Evolutionary conservation across 345 rosid species (phyloP), one percentile per base, ranked within the genome.

Genomic region (Draba incana): DNA sequence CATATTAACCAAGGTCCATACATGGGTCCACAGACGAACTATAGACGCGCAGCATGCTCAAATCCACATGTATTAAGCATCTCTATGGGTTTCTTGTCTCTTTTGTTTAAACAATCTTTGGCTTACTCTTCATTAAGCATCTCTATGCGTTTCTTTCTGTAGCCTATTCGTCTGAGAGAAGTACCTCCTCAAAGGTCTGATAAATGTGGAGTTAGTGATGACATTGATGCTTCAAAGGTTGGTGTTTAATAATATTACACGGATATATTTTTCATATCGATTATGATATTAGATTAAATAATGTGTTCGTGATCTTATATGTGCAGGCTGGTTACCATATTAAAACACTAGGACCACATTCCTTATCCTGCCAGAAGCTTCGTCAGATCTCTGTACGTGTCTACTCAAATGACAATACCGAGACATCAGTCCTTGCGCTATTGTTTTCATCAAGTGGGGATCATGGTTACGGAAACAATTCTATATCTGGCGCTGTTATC

Each of bases 241-340:
- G 24, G 69, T 62, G 28, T 43, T 33, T 59, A 8, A 16, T 38
- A n/a, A n/a, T n/a, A n/a, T 44, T 35, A 35, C 10, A 41, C 67
- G 50, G 56, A 27, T 59, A 66, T 8, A n/a, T 0, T 33, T 11
- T 47, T n/a, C 37, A 6, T n/a, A n/a, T n/a, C n/a, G n/a, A n/a
- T n/a, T n/a, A n/a, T n/a, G 38, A 35, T n/a, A n/a, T n/a, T n/a
- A n/a, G n/a, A n/a, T n/a, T n/a, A 61, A 46, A 12, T 28, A 47
- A 38, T 48, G 43, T 60, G 76, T 71, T 41, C 48, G 45, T 86
- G 50, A 80, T 45, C 46, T 52, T 72, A 58, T 39, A 58, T 62
- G 13, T 84, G 88, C 93, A 92, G 98, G 74, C 92, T 75, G 97
- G 96, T 11, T 92, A 90, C 81, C 84, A 92, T 86, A 87, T 92